phyloP scores from a whole-genome alignment of 805 yeast species.

The Yarrowia deformans region DNA sequence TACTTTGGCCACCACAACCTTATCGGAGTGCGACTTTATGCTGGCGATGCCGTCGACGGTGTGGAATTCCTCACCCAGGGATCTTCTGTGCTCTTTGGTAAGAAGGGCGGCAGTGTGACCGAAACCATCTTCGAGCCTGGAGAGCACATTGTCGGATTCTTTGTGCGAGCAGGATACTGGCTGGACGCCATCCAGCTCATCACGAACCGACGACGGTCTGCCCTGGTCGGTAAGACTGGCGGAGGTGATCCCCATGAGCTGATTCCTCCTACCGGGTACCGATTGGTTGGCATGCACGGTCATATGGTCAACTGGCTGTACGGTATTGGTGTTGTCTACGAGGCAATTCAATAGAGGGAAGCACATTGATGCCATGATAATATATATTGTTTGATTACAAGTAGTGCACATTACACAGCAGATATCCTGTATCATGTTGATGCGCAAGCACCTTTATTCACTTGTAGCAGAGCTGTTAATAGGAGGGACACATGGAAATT shows the following conservation, averaged over 20 bases:
- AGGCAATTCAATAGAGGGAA: conserved; percentile 7
- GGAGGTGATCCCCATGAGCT: conserved; percentile 72
- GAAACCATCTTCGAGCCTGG: conserved; percentile 62
- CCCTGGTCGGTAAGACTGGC: conserved; percentile 67
- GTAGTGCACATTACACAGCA: too few species aligned
- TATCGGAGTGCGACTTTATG: conserved; percentile 66
- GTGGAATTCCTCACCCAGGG: conserved; percentile 58
- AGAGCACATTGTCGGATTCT: conserved; percentile 67
- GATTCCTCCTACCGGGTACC: conserved; percentile 67
- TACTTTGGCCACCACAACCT: conserved; percentile 50
- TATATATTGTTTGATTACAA: neutral
- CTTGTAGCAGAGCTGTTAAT: too few species aligned
- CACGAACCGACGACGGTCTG: conserved; percentile 56
- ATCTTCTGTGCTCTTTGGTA: conserved; percentile 49
- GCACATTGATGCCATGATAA: neutral
- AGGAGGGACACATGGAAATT: too few species aligned
- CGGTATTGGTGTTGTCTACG: conserved; percentile 73
- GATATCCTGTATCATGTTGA: too few species aligned
- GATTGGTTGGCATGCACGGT: conserved; percentile 76
- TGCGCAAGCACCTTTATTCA: too few species aligned
- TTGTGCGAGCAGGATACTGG: conserved; percentile 83
- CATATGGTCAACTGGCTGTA: conserved; percentile 73
- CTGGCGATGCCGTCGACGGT: conserved; percentile 86
- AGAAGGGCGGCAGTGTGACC: conserved; percentile 53
- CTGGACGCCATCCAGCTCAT: conserved; percentile 82